Evolutionary conservation across 2,329 filamentous ascomycete genomes (phyloP).

Genomic region (Calonectria naviculata): DNA sequence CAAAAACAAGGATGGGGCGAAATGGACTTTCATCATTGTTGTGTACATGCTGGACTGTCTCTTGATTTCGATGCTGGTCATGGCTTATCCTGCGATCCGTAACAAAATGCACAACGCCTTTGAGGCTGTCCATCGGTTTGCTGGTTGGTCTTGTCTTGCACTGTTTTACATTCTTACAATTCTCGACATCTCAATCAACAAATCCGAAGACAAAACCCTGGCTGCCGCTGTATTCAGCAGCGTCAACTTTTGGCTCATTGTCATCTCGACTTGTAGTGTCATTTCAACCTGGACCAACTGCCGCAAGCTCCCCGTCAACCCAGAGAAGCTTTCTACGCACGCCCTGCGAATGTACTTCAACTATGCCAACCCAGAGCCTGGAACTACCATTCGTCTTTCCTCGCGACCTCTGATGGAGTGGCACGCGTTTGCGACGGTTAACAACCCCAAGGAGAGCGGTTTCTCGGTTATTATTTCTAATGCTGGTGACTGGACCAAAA

Average conservation of each 20-base stretch:
- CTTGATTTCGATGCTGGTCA: neutral
- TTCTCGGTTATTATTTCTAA: slow-evolving; percentile 75
- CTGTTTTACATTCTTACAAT: neutral
- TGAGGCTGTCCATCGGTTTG: neutral
- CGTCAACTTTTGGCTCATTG: slow-evolving; percentile 69
- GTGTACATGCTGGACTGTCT: neutral
- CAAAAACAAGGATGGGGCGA: neutral
- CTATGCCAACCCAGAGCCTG: slow-evolving; percentile 61
- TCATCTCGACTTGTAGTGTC: slow-evolving; percentile 69
- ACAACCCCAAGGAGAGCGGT: slow-evolving; percentile 58
- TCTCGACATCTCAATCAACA: neutral
- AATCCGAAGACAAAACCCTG: neutral
- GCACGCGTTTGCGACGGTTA: slow-evolving; percentile 78
- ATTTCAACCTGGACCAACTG: slow-evolving; percentile 75
- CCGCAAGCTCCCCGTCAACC: slow-evolving; percentile 69
- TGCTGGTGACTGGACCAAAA: slow-evolving; percentile 73
- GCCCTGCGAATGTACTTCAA: slow-evolving; percentile 76
- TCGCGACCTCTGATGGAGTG: slow-evolving; percentile 59
- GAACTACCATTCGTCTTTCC: slow-evolving; percentile 63
- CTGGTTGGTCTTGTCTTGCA: neutral
- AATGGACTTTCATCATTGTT: neutral
- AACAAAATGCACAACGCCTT: neutral
- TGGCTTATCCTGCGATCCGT: neutral
- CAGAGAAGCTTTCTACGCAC: slow-evolving; percentile 74
- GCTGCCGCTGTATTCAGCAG: neutral